Evolutionary conservation across 768 basidiomycete genomes (phyloP).

Genomic region (Fomitopsis pulvina): DNA sequence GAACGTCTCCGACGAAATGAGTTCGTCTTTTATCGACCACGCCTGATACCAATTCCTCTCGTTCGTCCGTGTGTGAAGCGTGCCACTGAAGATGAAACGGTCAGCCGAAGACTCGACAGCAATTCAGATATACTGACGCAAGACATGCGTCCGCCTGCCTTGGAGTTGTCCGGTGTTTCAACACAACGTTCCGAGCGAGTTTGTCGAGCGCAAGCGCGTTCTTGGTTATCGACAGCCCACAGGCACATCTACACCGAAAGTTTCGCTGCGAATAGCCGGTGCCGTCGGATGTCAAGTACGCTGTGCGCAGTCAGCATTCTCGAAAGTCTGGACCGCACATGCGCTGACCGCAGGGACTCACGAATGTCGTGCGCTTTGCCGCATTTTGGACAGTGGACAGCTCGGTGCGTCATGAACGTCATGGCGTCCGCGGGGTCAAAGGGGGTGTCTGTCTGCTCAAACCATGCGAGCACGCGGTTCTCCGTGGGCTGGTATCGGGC

Average conservation of each 20-base stretch:
- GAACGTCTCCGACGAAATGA: too few species aligned
- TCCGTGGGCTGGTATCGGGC: constrained; percentile 10
- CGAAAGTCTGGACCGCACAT: constrained; percentile 4
- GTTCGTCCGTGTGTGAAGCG: too few species aligned
- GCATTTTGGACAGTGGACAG: background rate
- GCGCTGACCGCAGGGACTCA: background rate
- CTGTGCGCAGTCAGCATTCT: constrained; percentile 20
- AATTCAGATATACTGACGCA: background rate
- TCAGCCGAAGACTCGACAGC: background rate
- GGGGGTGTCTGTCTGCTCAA: constrained; percentile 13
- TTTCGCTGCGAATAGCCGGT: constrained; percentile 42
- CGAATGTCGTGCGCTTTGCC: background rate
- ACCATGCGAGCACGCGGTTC: constrained; percentile 11
- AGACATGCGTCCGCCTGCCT: background rate
- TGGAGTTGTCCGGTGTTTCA: constrained; percentile 5
- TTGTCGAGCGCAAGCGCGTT: constrained; percentile 36
- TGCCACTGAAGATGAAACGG: constrained; percentile 23
- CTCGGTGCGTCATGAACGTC: background rate
- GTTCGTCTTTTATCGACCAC: too few species aligned
- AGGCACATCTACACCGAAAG: constrained; percentile 35
- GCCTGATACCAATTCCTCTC: too few species aligned
- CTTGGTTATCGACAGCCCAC: constrained; percentile 35
- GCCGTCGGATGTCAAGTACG: constrained; percentile 31
- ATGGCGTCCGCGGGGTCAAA: constrained; percentile 28
- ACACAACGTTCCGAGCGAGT: constrained; percentile 33